phyloP scores from a whole-genome alignment of 176 grass and related monocot genomes.

The Ananas comosus region DNA sequence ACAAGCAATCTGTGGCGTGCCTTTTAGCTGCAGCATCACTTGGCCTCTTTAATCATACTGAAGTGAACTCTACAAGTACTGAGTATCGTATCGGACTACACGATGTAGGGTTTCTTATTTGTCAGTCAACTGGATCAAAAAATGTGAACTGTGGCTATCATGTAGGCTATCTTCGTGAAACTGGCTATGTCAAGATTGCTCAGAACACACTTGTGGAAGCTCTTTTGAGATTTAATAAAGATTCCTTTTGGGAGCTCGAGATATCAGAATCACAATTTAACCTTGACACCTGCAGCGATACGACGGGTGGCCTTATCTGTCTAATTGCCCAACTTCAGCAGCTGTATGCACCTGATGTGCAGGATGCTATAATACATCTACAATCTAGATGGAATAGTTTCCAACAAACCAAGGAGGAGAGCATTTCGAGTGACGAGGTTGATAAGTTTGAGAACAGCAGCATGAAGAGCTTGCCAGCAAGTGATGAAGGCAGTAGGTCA shows the following conservation, averaged over 20 bases:
- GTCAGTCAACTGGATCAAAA: conserved; percentile 37
- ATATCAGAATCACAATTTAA: conserved; percentile 72
- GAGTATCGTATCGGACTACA: conserved; percentile 70
- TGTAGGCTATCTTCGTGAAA: conserved; percentile 50
- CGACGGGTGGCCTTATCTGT: conserved; percentile 56
- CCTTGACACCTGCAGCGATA: conserved; percentile 65
- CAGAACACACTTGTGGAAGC: conserved; percentile 58
- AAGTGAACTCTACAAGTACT: conserved; percentile 28
- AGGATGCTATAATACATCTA: conserved; percentile 74
- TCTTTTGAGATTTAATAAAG: conserved; percentile 39
- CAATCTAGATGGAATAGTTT: conserved; percentile 98
- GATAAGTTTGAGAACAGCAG: conserved; percentile 34
- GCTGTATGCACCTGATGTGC: conserved; percentile 84
- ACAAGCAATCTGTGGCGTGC: conserved; percentile 35
- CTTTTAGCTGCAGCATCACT: conserved; percentile 93
- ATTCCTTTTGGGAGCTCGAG: conserved; percentile 71
- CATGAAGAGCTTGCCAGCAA: conserved; percentile 23
- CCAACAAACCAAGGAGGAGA: conserved; percentile 43
- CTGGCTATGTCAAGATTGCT: conserved; percentile 60
- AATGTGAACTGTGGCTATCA: conserved; percentile 38
- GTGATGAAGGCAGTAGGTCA: conserved; percentile 31
- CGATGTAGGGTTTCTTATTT: conserved; percentile 87
- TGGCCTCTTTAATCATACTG: conserved; percentile 62
- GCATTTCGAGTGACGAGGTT: conserved; percentile 26
- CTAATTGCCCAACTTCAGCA: conserved; percentile 74